Conservation (phyloP, 2,329 filamentous ascomycete genomes). For the Apiospora pterosperma region DNA sequence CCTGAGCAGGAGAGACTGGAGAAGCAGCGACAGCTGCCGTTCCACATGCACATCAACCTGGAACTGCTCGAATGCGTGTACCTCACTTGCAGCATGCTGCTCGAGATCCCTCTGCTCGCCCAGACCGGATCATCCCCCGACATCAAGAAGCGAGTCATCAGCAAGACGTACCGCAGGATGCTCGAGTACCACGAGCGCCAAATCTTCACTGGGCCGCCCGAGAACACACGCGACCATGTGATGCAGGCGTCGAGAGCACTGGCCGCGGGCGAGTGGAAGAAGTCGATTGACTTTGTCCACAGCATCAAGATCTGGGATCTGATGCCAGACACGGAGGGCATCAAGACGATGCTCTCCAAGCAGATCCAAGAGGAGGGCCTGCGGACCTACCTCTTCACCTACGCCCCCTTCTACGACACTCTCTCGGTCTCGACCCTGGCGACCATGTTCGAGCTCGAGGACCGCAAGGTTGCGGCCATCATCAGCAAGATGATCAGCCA, state of each 20-base stretch:
- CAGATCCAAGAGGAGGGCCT: slow-evolving; percentile 99
- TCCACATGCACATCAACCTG: slow-evolving; percentile 99
- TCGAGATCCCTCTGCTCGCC: slow-evolving; percentile 94
- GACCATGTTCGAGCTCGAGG: slow-evolving; percentile 90
- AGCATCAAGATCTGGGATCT: slow-evolving; percentile 99
- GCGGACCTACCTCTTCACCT: slow-evolving; percentile 97
- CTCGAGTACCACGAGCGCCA: slow-evolving; percentile 99
- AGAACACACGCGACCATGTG: slow-evolving; percentile 98
- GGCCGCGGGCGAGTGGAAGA: slow-evolving; percentile 97
- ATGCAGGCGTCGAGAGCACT: slow-evolving; percentile 99
- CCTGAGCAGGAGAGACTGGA: slow-evolving; percentile 97
- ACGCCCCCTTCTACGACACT: slow-evolving; percentile 98
- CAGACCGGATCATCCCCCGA: slow-evolving; percentile 96
- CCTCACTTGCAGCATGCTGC: slow-evolving; percentile 97
- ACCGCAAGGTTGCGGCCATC: slow-evolving; percentile 88
- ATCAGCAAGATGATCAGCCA: slow-evolving; percentile 99
- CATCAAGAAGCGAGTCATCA: slow-evolving; percentile 95
- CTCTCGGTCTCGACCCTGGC: slow-evolving; percentile 82
- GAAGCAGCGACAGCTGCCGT: slow-evolving; percentile 94
- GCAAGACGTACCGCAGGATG: slow-evolving; percentile 99
- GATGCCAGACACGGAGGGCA: slow-evolving; percentile 86
- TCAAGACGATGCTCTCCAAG: slow-evolving; percentile 95
- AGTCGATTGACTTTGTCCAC: slow-evolving; percentile 88
- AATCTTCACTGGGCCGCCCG: slow-evolving; percentile 96
- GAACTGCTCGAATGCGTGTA: slow-evolving; percentile 98